Percentiles rank a stretch among this genome's conserved stretches.
Conservation (phyloP, 768 basidiomycete species). For the Mycena latifolia region DNA sequence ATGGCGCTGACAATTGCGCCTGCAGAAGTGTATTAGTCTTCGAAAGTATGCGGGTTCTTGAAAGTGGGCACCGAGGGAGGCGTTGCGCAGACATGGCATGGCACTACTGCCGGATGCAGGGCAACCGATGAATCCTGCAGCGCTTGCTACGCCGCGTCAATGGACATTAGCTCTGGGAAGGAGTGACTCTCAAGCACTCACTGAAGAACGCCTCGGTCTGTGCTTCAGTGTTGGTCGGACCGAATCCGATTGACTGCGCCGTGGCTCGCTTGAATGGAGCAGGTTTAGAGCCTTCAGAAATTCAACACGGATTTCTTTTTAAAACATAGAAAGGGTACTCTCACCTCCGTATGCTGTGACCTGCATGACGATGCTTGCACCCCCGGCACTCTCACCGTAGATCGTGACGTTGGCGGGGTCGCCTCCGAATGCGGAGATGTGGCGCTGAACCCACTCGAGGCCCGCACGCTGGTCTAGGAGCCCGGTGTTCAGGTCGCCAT, state of each 20-base stretch:
- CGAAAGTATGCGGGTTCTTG: too few species aligned
- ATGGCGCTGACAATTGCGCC: constrained; percentile 54
- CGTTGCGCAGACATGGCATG: constrained; percentile 51
- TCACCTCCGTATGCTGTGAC: constrained; percentile 56
- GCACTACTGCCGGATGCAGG: constrained; percentile 41
- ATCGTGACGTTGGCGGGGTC: constrained; percentile 50
- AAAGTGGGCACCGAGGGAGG: constrained; percentile 48
- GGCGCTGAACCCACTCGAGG: constrained; percentile 54
- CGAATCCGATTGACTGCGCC: constrained; percentile 58
- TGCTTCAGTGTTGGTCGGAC: constrained; percentile 46
- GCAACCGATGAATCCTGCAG: constrained; percentile 46
- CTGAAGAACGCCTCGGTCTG: constrained; percentile 49
- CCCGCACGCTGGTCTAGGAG: constrained; percentile 57
- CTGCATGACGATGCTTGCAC: constrained; percentile 59
- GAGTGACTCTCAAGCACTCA: constrained; percentile 37
- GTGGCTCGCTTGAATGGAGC: constrained; percentile 54
- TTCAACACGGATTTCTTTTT: background rate
- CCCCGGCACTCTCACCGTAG: constrained; percentile 55
- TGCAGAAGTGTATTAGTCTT: constrained; percentile 30
- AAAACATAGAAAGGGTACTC: background rate
- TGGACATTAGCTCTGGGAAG: background rate
- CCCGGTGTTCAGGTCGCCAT: constrained; percentile 55
- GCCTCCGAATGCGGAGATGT: constrained; percentile 53
- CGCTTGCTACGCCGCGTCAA: constrained; percentile 39
- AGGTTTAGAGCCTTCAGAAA: constrained; percentile 42